Evolutionary conservation across 257 asterid genomes (phyloP), one percentile per base, ranked within the genome.

Genomic region (Solanum piurae): DNA sequence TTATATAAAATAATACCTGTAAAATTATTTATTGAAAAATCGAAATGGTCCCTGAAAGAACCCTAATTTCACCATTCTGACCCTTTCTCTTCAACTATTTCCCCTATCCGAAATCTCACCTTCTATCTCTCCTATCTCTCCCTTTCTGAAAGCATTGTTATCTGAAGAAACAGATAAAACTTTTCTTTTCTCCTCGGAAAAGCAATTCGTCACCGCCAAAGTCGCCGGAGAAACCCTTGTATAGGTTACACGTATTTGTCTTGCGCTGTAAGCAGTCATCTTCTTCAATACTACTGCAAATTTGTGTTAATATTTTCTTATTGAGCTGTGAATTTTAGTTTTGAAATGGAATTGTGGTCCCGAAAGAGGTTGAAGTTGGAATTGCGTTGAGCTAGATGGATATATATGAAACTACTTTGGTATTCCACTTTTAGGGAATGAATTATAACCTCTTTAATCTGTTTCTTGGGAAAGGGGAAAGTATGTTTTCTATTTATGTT

Each of bases 1-100:
- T 55, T 18, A 29, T 29, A 29, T 29, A 55, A 55, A 55, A 18
- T 20, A 55, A 55, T 55, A 55, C 25, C 11, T 55, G 64, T 55
- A 76, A 40, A 77, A 77, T 12, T 23, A 79, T 13, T 46, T 42
- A 16, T 72, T 27, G 86, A 82, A 82, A 82, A 82, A 29, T 29
- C 86, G 44, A 87, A 86, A 83, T 31, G 36, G 69, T 31, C 89
- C 40, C 60, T 60, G 36, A 13, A 23, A 23, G 77, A 90, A 74
- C 93, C 94, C 91, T 89, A 88, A 88, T 89, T 92, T 89, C 88
- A 88, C 92, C 72, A 85, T 62, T 84, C 87, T 85, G 89, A 44
- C 89, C 91, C 87, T 40, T 82, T 85, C 72, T 72, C 87, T 72
- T 58, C 84, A 86, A 88, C 75, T 64, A 36, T 87, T 86, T 79